Base-by-base conservation (phyloP, 2,329 filamentous ascomycete genomes). In the Fusarium anguioides region DNA sequence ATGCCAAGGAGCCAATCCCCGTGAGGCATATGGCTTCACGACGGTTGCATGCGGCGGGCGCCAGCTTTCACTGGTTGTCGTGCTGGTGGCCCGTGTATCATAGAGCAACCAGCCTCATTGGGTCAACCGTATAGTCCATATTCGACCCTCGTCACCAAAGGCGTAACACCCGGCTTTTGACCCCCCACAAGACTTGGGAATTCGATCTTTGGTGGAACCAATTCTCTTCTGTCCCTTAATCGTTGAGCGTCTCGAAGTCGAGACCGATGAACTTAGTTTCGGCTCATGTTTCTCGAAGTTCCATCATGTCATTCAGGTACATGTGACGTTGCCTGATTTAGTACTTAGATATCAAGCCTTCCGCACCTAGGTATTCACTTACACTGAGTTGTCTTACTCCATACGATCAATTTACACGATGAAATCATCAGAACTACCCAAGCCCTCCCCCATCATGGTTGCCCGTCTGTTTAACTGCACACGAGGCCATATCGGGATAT, bases 401-500 rank as follows among this genome's bases (percentile, higher is more conserved):
- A 37, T 40, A 37, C 10, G 20, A 36, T 5, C 29, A 31, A 46
- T 20, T 21, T 8, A 36, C 47, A 53, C 9, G 7, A 68, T 69
- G 66, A 68, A 69, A 37, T n/a, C 40, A 21, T 36, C 40, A 40
- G 56, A 66, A 14, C 37, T 29, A 15, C 42, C 49, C 17, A 39
- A 18, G 11, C 27, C 39, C 6, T 42, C 51, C 11, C 26, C 46
- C 15, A 24, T 27, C 14, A 23, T 48, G 6, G 36, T 29, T 21
- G 26, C 41, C 9, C 15, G 53, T 8, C 31, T 60, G 2, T 31
- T 69, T 11, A 67, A 52, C 21, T 67, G 66, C 21, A 60, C 58
- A 23, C 53, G 54, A 48, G 58, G 66, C 4, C 62, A 69, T 35
- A 37, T 69, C 15, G 66, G 53, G 18, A 42, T 67, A 45, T 55